Evolutionary conservation across 164 flowering plant genomes (phyloP).

Genomic region (Dillenia turbinata): DNA sequence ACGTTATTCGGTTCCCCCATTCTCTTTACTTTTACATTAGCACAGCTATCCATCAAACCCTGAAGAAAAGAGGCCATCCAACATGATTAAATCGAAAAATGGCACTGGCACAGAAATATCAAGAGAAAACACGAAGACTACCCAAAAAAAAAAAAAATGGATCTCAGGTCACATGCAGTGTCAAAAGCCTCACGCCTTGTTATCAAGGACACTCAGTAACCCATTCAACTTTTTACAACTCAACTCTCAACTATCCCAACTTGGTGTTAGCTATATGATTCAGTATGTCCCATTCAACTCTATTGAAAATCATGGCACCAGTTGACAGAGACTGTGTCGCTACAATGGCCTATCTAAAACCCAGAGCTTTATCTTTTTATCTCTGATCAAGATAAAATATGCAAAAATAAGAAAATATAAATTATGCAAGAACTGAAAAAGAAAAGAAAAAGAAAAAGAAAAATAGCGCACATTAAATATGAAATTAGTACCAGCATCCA

Average conservation of each 20-base stretch:
- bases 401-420: not conserved
- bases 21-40: conserved; percentile 34
- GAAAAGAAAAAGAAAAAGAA: too few relatives aligned
- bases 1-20: conserved; percentile 48
- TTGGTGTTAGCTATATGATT: too few relatives aligned
- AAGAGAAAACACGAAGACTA: not conserved
- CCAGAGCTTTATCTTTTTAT: conserved; percentile 4
- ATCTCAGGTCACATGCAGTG: not conserved
- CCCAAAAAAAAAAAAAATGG: not conserved
- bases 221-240: too few relatives aligned
- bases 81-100: not conserved
- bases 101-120: not conserved
- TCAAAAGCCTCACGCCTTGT: not conserved
- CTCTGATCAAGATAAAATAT: conserved; percentile 32
- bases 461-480: too few relatives aligned
- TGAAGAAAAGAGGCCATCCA: not conserved
- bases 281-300: too few relatives aligned
- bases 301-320: too few relatives aligned
- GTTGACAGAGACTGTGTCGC: too few relatives aligned
- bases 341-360: too few relatives aligned
- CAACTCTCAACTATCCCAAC: too few relatives aligned
- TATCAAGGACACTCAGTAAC: not conserved
- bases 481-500: too few relatives aligned
- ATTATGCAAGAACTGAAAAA: not conserved
- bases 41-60: conserved; percentile 19